These are phyloP conservation scores for Zoysia pacifica DNA, from an alignment of 176 grass and related monocot genomes.

Conservation along the genomic window DNA sequence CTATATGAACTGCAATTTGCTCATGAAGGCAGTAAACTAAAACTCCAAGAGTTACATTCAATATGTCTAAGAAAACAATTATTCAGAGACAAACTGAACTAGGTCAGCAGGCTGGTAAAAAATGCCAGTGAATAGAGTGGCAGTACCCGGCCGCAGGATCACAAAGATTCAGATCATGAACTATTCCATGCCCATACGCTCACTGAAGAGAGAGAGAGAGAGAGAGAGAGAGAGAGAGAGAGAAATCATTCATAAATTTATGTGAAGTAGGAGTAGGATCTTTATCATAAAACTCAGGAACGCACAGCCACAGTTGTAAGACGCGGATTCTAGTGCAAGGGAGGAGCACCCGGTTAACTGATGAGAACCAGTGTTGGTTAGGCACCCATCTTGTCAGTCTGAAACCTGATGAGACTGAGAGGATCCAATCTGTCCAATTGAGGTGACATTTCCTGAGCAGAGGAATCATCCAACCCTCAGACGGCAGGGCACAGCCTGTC, in stretches of 20 bases:
- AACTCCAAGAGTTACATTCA: no score
- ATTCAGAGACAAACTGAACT: no score
- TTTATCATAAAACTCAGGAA: slow-evolving; percentile 7
- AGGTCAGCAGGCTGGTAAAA: background rate
- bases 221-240: no score
- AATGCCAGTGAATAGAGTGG: background rate
- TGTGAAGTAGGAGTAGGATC: slow-evolving; percentile 27
- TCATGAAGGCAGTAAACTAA: no score
- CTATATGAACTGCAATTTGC: no score
- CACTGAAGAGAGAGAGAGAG: background rate
- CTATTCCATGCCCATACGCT: slow-evolving; percentile 1
- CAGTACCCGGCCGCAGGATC: background rate
- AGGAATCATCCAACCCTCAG: slow-evolving; percentile 32
- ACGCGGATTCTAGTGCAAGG: slow-evolving; percentile 13
- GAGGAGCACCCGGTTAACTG: slow-evolving; percentile 6
- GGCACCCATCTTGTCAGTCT: slow-evolving; percentile 42
- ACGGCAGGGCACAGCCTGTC: background rate
- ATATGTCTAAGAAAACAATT: no score
- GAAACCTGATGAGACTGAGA: slow-evolving; percentile 14
- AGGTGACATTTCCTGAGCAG: slow-evolving; percentile 55
- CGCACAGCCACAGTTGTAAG: background rate
- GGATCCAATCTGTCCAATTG: slow-evolving; percentile 62
- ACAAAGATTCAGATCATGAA: background rate
- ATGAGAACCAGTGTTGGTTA: slow-evolving; percentile 40
- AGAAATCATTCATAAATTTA: background rate